Percentiles rank a stretch among this genome's conserved stretches.
phyloP scores from a whole-genome alignment of 305 asterid genomes.

The Solanum chacoense region DNA sequence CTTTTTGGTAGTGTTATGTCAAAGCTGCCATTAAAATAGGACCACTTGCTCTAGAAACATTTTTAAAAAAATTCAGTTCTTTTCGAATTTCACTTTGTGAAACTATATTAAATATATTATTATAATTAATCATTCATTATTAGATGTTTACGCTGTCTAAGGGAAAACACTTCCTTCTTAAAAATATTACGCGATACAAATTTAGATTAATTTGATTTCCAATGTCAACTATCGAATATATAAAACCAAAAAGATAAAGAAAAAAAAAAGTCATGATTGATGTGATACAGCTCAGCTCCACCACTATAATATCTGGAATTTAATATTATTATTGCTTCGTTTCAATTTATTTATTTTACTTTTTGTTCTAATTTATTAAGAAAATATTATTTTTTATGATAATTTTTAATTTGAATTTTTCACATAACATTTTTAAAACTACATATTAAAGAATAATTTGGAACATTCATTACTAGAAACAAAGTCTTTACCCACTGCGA shows the following conservation, averaged over 20 bases:
- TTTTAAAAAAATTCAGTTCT: rapidly evolving
- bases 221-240: neutral
- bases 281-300: neutral
- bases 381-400: no score
- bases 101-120: no score
- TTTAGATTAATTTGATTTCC: neutral
- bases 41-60: neutral
- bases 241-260: neutral
- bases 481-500: rapidly evolving
- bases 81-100: neutral
- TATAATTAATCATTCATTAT: no score
- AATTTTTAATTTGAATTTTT: neutral
- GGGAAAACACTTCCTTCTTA: neutral
- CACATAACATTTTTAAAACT: rapidly evolving
- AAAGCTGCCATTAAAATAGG: neutral
- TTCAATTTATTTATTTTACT: neutral
- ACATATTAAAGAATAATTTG: neutral
- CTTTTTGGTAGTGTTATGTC: neutral
- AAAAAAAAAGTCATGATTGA: neutral
- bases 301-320: neutral
- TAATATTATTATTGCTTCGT: rapidly evolving
- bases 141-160: neutral
- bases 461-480: neutral
- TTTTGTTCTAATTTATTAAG: no score
- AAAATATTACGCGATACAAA: neutral